Evolutionary conservation across 139 green algal species (phyloP), one percentile per base, ranked within the genome.

Genomic region (Eudorina sp.): DNA sequence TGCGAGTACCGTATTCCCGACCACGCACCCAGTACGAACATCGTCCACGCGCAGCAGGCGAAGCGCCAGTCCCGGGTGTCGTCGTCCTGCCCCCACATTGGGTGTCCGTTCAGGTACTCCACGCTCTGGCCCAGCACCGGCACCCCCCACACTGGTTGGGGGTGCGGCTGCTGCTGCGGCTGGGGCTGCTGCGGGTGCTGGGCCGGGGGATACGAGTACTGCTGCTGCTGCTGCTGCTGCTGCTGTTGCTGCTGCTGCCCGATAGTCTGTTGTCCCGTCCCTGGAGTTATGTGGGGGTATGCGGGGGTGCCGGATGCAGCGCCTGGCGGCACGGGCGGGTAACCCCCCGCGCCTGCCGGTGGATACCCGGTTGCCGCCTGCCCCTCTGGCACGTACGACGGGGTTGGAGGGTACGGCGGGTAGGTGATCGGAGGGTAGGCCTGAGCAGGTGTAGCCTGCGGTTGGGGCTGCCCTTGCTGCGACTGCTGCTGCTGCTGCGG

Each of bases 31-130:
- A 87, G 46, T 3, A 51, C 31, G 43, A 87, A 87, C 25, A 8
- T 41, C 27, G 68, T 3, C 81, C 81, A 87, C 7, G 45, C 81
- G 25, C 43, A 55, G 6, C 27, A 13, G 9, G 64, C 46, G 64
- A 79, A 87, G 38, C 81, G 81, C 43, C 9, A 69, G 45, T 79
- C 81, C 2, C 81, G 60, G 0, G 81, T 87, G 21, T 21, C 21
- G 0, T 87, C 64, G 45, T 87, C 64, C 43, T 18, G 45, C 1
- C 81, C 81, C 81, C 81, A 87, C 62, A 66, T 31, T 0, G 81
- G 81, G 81, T 87, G 81, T 1, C 29, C 16, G 19, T 51, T 18
- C 21, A 87, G 38, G 64, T 25, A 78, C 0, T n/a, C 31, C n/a
- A 31, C 81, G 6, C 64, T 38, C 1, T 78, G 40, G 31, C 81